These are phyloP conservation scores for Zygoascus biomembranicola DNA, from an alignment of 805 yeast genomes.

Conservation along the genomic window DNA sequence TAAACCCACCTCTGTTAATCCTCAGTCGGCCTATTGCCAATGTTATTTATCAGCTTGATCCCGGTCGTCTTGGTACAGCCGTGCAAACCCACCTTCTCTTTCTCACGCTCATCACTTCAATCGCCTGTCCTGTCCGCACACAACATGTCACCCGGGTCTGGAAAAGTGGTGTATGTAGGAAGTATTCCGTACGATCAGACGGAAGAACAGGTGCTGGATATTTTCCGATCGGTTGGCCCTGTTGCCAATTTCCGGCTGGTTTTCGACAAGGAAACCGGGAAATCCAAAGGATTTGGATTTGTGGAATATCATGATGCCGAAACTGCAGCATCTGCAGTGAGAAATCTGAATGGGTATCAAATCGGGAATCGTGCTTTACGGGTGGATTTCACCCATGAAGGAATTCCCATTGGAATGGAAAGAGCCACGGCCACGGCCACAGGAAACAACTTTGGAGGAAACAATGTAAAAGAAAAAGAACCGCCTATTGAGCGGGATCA, in stretches of 20 bases:
- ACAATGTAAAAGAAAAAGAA: background rate
- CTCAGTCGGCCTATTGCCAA: no score
- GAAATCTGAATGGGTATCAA: conserved; percentile 73
- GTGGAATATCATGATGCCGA: conserved; percentile 76
- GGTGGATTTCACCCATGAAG: conserved; percentile 65
- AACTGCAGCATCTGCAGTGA: conserved; percentile 83
- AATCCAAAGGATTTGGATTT: conserved; percentile 84
- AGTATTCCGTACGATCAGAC: conserved; percentile 90
- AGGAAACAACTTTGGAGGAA: background rate
- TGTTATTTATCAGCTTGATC: no score
- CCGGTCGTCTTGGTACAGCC: no score
- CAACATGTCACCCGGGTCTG: background rate
- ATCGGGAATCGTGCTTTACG: conserved; percentile 64
- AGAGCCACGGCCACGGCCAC: background rate
- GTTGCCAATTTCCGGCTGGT: conserved; percentile 65
- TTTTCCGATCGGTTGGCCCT: conserved; percentile 85
- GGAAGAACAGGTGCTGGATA: conserved; percentile 83
- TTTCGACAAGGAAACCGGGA: conserved; percentile 71
- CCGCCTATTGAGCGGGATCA: background rate
- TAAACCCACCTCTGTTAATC: no score
- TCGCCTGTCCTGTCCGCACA: background rate
- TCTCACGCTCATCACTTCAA: background rate
- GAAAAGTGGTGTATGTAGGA: conserved; percentile 59
- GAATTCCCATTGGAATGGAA: conserved; percentile 17
- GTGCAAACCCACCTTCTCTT: background rate